Base-by-base conservation (phyloP, 768 basidiomycete genomes). In the Strobilomyces dryophilus region DNA sequence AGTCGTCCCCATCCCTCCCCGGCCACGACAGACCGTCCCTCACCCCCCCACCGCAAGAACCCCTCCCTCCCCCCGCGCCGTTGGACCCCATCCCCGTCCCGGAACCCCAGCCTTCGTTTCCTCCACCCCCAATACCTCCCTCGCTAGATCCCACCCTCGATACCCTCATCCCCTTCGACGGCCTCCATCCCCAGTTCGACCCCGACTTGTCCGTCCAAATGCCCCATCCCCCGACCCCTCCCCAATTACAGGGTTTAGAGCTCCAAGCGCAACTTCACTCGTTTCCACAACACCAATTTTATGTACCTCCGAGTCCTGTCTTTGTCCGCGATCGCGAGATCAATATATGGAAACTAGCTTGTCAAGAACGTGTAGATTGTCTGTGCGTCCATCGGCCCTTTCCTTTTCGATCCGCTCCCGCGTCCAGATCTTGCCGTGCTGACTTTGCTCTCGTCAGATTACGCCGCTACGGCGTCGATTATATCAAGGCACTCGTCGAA, bases 331-430 rank as follows among this genome's bases (percentile, higher is more conserved):
- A 71, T 60, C 60, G 68, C 20, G 68, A 69, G 42, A 63, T 71
- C 59, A 69, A 69, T 50, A 69, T 69, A 47, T 69, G 68, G 68
- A 69, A 69, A 54, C 57, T 69, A 15, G 68, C 68, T 14, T 69
- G 68, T 46, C 68, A 71, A 55, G 68, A 69, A 55, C 65, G 68
- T 41, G 68, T 69, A 54, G 68, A 69, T 49, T 69, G 55, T 55
- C 45, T 69, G 67, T 69, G 41, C 58, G 67, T 66, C 24, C 51
- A 52, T 41, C 50, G 39, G 8, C 47, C 29, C 32, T 40, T 46
- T 36, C 36, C 43, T 45, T 20, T 47, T 44, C 39, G 49, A 60
- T 57, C 52, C 58, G 47, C 21, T 45, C 36, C 26, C 37, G 20
- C 40, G 49, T 51, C n/a, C 41, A 29, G 35, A 45, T 51, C 42